phyloP scores from a whole-genome alignment of 305 asterid species.

The Fraxinus xanthoxyloides region DNA sequence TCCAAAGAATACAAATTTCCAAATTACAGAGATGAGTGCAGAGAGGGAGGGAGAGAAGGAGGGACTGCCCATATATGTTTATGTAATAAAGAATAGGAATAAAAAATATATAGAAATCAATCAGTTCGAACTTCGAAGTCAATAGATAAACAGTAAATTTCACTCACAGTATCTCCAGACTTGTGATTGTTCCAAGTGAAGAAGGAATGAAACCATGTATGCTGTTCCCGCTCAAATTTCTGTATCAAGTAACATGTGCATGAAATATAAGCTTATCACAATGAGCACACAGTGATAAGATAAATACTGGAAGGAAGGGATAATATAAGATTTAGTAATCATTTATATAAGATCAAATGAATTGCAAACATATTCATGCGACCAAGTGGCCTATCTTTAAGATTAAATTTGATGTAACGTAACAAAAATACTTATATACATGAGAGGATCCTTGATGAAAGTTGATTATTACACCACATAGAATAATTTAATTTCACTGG shows the following conservation, averaged over 20 bases:
- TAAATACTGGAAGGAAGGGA: neutral
- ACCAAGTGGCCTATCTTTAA: neutral
- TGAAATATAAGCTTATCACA: neutral
- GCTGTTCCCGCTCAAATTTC: slow-evolving; percentile 93
- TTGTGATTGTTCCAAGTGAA: slow-evolving; percentile 63
- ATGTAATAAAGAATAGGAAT: neutral
- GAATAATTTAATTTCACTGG: neutral
- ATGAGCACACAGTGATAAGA: neutral
- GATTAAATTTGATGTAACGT: neutral
- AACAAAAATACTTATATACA: neutral
- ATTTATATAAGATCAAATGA: neutral
- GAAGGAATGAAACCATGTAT: slow-evolving; percentile 76
- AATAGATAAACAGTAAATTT: slow-evolving; percentile 2
- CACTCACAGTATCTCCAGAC: slow-evolving; percentile 74
- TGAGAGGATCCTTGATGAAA: neutral
- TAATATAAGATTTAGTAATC: neutral
- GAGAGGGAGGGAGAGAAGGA: neutral
- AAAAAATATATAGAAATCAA: neutral
- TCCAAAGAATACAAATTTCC: neutral
- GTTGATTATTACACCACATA: neutral
- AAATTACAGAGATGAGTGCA: neutral
- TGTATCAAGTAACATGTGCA: slow-evolving; percentile 30
- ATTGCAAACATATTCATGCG: neutral
- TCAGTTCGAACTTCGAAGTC: neutral
- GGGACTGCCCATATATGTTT: neutral